phyloP scores from a whole-genome alignment of 441 rosid species.

The Populus hybrid region DNA sequence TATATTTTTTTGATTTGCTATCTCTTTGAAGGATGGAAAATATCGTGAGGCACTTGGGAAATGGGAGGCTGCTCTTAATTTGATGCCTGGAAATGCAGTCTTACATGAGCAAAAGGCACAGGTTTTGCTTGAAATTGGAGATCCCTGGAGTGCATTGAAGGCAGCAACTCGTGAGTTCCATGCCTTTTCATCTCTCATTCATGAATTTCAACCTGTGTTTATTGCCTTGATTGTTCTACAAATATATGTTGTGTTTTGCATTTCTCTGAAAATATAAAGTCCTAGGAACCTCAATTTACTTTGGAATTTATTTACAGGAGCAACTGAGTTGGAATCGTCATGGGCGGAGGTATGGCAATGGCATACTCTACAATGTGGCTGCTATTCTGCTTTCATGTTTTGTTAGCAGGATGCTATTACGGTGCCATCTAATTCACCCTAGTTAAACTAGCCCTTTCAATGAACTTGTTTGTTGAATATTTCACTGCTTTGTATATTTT shows the following conservation, averaged over 20 bases:
- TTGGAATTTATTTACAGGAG: slow-evolving; percentile 46
- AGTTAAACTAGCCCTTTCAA: too few species aligned
- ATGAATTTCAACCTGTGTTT: not conserved
- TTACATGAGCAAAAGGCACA: slow-evolving; percentile 91
- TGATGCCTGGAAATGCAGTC: slow-evolving; percentile 60
- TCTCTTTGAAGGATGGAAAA: slow-evolving; percentile 65
- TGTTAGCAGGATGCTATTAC: not conserved
- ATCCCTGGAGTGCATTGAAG: slow-evolving; percentile 78
- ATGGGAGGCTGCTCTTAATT: slow-evolving; percentile 82
- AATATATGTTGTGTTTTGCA: not conserved
- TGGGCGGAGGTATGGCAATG: slow-evolving; percentile 70
- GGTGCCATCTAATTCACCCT: not conserved
- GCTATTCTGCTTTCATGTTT: not conserved
- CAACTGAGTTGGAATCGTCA: slow-evolving; percentile 64
- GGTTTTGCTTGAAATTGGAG: slow-evolving; percentile 81
- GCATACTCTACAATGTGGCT: not conserved
- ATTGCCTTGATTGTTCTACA: not conserved
- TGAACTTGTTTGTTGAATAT: too few species aligned
- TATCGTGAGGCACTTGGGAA: slow-evolving; percentile 80
- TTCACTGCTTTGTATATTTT: too few species aligned
- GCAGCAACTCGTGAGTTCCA: slow-evolving; percentile 53
- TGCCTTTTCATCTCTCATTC: not conserved
- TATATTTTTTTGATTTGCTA: not conserved
- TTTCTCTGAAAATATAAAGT: not conserved
- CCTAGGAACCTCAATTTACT: slow-evolving; percentile 6